These are phyloP conservation scores for Auricularia cornea DNA, from an alignment of 768 basidiomycete species.

Conservation along the genomic window DNA sequence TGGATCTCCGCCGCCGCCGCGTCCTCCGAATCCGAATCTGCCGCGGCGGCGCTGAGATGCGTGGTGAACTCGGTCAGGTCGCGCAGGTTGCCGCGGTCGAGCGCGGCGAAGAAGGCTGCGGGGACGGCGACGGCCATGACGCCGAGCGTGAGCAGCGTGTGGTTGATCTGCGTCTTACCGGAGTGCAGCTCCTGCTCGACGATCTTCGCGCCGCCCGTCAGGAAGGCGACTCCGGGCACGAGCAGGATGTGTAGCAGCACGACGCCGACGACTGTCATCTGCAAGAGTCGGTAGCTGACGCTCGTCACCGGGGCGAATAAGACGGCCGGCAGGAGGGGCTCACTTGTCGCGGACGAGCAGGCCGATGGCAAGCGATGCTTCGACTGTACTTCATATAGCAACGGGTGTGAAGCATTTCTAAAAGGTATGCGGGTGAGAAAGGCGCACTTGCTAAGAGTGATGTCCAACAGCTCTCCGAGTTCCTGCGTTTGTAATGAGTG, in stretches of 20 bases:
- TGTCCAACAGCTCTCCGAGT: slow-evolving; percentile 54
- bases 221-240: slow-evolving; percentile 59
- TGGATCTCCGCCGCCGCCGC: background rate
- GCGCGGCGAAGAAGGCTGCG: slow-evolving; percentile 57
- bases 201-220: slow-evolving; percentile 60
- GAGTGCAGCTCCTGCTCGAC: slow-evolving; percentile 58
- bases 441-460: slow-evolving; percentile 33
- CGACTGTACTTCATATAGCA: background rate
- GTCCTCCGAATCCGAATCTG: background rate
- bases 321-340: slow-evolving; percentile 68
- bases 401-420: slow-evolving; percentile 11
- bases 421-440: background rate
- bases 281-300: slow-evolving; percentile 49
- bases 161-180: slow-evolving; percentile 50
- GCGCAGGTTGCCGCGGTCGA: slow-evolving; percentile 24
- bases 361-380: background rate
- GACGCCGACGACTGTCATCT: slow-evolving; percentile 64
- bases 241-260: slow-evolving; percentile 66
- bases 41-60: background rate
- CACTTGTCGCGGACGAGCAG: slow-evolving; percentile 16
- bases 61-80: background rate
- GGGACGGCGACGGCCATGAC: slow-evolving; percentile 54
- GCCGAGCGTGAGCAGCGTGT: slow-evolving; percentile 44
- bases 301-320: slow-evolving; percentile 19
- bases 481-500: slow-evolving; percentile 13